Conservation (phyloP, 129 eudicot genomes). For the Mikania micrantha region DNA sequence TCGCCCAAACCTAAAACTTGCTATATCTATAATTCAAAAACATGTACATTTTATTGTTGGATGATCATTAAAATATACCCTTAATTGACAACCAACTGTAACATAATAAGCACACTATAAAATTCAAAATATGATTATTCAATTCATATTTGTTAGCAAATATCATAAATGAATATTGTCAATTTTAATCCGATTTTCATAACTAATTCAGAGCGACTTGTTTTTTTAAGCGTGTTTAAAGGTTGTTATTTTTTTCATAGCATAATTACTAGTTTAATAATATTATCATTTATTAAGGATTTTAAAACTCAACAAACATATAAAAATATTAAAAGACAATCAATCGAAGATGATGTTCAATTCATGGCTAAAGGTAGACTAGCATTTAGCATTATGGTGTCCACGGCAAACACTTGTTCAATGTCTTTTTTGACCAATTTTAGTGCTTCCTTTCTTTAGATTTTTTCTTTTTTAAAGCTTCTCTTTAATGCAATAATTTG, state of each 20-base stretch:
- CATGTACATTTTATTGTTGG: too few species aligned
- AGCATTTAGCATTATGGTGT: conserved; percentile 1
- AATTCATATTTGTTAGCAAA: too few species aligned
- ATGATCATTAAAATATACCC: too few species aligned
- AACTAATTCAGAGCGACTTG: too few species aligned
- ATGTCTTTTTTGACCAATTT: conserved; percentile 18
- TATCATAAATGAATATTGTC: neutral
- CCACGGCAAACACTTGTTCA: conserved; percentile 5
- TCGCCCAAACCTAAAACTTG: too few species aligned
- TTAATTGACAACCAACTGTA: too few species aligned
- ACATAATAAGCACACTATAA: too few species aligned
- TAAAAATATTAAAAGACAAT: neutral
- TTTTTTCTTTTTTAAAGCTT: conserved; percentile 8
- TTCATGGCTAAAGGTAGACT: conserved; percentile 7
- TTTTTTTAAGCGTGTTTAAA: neutral
- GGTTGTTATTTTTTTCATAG: neutral
- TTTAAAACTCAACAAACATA: neutral
- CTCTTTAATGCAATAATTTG: conserved; percentile 12
- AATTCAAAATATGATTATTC: too few species aligned
- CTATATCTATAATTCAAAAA: too few species aligned
- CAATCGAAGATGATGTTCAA: neutral
- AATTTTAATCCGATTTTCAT: neutral
- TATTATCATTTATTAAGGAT: too few species aligned
- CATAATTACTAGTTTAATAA: too few species aligned
- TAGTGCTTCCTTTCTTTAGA: conserved; percentile 16